Evolutionary conservation across 768 basidiomycete genomes (phyloP).

Genomic region (Rhodosporidiobolus sp.): DNA sequence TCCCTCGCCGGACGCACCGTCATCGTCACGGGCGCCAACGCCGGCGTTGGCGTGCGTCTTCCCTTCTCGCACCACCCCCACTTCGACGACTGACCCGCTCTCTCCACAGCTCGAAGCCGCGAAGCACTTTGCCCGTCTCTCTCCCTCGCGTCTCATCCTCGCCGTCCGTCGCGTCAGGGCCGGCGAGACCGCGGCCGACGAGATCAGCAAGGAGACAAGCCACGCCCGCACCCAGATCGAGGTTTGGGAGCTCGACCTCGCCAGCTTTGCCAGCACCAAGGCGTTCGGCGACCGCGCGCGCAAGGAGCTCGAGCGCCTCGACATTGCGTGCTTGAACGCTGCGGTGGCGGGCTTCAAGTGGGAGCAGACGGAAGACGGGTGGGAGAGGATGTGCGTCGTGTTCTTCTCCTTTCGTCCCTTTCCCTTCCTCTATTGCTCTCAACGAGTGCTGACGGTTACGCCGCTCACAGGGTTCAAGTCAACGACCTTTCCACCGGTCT

Average conservation of each 20-base stretch:
- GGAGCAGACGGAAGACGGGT: conserved; percentile 52
- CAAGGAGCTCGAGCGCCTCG: conserved; percentile 52
- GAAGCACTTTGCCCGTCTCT: conserved; percentile 8
- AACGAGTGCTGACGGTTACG: neutral
- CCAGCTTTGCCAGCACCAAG: conserved; percentile 52
- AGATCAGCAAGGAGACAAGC: conserved; percentile 42
- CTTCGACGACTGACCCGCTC: neutral
- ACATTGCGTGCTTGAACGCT: conserved; percentile 3
- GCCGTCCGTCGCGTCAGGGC: conserved; percentile 7
- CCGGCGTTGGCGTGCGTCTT: neutral
- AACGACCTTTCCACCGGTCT: conserved; percentile 54
- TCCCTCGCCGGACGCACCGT: neutral
- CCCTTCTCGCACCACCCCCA: neutral
- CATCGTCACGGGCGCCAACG: neutral
- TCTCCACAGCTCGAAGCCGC: conserved; percentile 19
- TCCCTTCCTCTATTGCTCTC: neutral
- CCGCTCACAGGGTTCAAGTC: conserved; percentile 53
- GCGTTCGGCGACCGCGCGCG: conserved; percentile 51
- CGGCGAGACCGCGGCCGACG: neutral
- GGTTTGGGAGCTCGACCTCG: conserved; percentile 53
- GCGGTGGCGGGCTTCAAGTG: conserved; percentile 15
- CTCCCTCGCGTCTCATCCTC: conserved; percentile 21
- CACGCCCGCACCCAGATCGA: conserved; percentile 45
- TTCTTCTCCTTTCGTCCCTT: neutral
- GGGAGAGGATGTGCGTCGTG: conserved; percentile 53